Percentiles rank a stretch among this genome's conserved stretches.
Evolutionary conservation across 345 rosid genomes (phyloP).

Genomic region (Ricinus communis): DNA sequence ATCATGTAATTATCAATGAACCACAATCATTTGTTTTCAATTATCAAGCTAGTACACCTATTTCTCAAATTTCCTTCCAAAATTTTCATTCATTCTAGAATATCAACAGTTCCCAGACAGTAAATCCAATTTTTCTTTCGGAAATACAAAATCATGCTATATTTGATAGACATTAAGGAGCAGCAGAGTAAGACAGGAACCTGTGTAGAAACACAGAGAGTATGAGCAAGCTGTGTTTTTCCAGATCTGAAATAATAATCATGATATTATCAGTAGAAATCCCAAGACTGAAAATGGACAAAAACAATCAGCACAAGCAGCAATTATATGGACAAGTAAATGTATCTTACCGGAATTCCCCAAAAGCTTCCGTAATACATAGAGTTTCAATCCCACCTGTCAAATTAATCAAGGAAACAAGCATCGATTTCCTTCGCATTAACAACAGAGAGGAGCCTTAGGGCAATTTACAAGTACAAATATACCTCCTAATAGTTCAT

Average conservation of each 20-base stretch:
- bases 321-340: neutral
- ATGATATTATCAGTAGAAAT: neutral
- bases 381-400: conserved; percentile 83
- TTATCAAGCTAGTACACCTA: neutral
- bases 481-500: conserved; percentile 84
- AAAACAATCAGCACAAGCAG: neutral
- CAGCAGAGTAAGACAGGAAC: conserved; percentile 38
- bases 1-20: too few species aligned
- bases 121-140: neutral
- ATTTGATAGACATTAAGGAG: neutral
- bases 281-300: neutral
- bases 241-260: conserved; percentile 65
- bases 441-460: neutral
- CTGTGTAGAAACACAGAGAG: conserved; percentile 83
- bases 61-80: neutral
- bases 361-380: conserved; percentile 90
- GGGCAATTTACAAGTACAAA: conserved; percentile 2
- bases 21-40: neutral
- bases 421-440: neutral
- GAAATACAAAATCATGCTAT: neutral
- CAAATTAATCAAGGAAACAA: neutral
- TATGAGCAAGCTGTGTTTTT: conserved; percentile 88
- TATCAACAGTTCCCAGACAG: neutral
- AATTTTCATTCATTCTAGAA: too few species aligned
- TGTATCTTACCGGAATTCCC: conserved; percentile 70